Evolutionary conservation across 768 basidiomycete species (phyloP).

Genomic region (Serendipita indica): DNA sequence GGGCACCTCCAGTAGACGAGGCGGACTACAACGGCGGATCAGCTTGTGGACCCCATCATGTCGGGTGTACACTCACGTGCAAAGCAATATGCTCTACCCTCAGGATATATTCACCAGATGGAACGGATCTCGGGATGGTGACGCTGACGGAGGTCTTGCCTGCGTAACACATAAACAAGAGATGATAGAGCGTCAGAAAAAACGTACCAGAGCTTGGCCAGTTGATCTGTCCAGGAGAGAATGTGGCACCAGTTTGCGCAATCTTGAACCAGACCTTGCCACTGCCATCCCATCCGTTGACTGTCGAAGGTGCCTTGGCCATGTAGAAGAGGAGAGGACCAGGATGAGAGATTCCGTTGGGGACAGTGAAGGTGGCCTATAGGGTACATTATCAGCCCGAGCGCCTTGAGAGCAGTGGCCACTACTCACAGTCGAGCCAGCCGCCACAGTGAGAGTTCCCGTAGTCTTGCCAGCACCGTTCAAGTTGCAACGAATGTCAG

Average conservation of each 20-base stretch:
- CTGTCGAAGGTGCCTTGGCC: background rate
- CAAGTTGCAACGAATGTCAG: constrained; percentile 11
- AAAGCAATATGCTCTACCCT: constrained; percentile 11
- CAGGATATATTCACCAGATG: constrained; percentile 12
- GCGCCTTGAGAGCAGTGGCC: background rate
- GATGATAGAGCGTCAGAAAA: background rate
- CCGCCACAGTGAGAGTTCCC: constrained; percentile 6
- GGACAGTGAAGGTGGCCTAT: background rate
- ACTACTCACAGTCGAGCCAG: constrained; percentile 3
- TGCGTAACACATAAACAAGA: background rate
- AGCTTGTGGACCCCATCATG: background rate
- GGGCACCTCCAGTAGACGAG: background rate
- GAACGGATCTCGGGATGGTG: constrained; percentile 12
- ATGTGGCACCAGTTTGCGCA: constrained; percentile 1
- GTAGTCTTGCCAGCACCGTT: background rate
- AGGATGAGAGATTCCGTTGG: constrained; percentile 8
- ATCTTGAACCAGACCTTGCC: constrained; percentile 9
- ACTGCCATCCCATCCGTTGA: constrained; percentile 7
- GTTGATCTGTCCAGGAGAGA: background rate
- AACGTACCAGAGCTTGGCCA: background rate
- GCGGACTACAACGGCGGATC: background rate
- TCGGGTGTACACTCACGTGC: background rate
- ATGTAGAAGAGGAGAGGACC: constrained; percentile 8
- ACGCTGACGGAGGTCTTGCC: background rate
- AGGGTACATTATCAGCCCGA: background rate